phyloP scores from a whole-genome alignment of 805 yeast species.

The Pichia cephalocereana region DNA sequence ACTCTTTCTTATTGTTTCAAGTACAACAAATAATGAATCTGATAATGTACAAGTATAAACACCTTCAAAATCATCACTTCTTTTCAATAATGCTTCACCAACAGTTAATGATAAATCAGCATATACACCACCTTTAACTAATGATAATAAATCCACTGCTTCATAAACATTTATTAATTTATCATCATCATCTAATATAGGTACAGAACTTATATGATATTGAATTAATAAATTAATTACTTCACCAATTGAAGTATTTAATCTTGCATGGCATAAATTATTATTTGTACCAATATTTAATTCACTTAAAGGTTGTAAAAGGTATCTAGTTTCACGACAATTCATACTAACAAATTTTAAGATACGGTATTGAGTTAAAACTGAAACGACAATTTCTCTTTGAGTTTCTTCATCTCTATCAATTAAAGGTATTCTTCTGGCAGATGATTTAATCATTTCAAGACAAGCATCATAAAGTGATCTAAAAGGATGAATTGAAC shows the following conservation, averaged over 20 bases:
- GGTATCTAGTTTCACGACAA: conserved; percentile 86
- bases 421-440: conserved; percentile 88
- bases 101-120: conserved; percentile 84
- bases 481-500: conserved; percentile 83
- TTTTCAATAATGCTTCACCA: conserved; percentile 90
- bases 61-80: conserved; percentile 95
- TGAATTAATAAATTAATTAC: conserved; percentile 76
- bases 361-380: conserved; percentile 91
- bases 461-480: conserved; percentile 88
- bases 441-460: conserved; percentile 79
- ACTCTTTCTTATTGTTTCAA: conserved; percentile 88
- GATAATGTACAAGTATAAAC: conserved; percentile 88
- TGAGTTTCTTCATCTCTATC: conserved; percentile 90
- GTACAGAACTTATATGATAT: conserved; percentile 83
- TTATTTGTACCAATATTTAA: conserved; percentile 52
- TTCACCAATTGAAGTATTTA: conserved; percentile 90
- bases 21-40: conserved; percentile 78
- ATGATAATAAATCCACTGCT: conserved; percentile 86
- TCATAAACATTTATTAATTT: conserved; percentile 84
- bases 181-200: conserved; percentile 67
- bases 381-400: conserved; percentile 90
- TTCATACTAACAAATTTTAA: conserved; percentile 91
- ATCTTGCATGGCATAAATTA: conserved; percentile 65
- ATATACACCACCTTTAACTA: conserved; percentile 90
- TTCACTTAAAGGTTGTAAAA: conserved; percentile 65